phyloP scores from a whole-genome alignment of 1,284 basidiomycete species.

The Mycena sp. region DNA sequence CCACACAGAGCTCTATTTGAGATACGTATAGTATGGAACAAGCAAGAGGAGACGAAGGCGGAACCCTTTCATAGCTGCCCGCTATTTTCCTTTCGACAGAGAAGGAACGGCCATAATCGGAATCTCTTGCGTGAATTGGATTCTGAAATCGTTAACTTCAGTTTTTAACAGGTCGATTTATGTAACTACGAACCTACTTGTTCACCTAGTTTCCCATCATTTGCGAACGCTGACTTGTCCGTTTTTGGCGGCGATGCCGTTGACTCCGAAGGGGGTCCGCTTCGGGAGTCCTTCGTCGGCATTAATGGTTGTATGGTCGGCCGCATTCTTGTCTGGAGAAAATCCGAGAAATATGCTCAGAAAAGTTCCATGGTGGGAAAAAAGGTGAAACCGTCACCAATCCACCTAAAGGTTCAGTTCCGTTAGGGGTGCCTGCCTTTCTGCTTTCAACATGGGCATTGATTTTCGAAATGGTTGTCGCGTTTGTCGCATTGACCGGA shows the following conservation, averaged over 20 bases:
- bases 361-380: neutral
- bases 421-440: neutral
- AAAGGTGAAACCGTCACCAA: constrained; percentile 9
- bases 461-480: constrained; percentile 16
- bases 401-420: neutral
- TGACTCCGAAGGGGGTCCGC: neutral
- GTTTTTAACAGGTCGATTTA: too few species aligned
- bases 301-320: neutral
- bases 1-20: too few species aligned
- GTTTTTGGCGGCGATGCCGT: neutral
- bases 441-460: constrained; percentile 1
- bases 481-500: neutral
- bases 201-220: neutral
- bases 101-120: too few species aligned
- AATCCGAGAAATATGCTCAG: neutral
- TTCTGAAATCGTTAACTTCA: too few species aligned
- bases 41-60: too few species aligned
- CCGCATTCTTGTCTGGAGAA: neutral
- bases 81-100: too few species aligned
- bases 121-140: too few species aligned
- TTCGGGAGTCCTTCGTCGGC: neutral
- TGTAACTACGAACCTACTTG: constrained; percentile 2
- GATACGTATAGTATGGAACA: too few species aligned
- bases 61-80: too few species aligned
- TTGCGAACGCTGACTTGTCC: neutral